These are phyloP conservation scores for Fusarium gaditjirri DNA, from an alignment of 2,329 filamentous ascomycete species.

Conservation along the genomic window DNA sequence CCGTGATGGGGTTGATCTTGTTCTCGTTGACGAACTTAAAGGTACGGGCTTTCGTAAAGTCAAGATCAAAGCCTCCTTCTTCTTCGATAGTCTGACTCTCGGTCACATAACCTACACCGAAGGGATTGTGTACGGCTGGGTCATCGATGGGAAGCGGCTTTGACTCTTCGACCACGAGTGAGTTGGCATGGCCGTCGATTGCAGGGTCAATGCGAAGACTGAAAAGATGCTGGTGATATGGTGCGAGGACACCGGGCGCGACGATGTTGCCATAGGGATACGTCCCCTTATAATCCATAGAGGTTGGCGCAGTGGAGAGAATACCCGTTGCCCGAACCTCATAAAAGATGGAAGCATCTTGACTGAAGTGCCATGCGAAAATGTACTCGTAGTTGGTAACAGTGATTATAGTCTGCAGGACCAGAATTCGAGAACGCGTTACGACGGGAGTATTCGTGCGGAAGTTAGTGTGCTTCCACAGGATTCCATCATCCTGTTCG, in stretches of 20 bases:
- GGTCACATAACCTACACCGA: slow-evolving; percentile 60
- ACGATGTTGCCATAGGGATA: slow-evolving; percentile 70
- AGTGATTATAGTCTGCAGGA: slow-evolving; percentile 71
- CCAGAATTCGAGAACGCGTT: slow-evolving; percentile 64
- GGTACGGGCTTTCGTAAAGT: slow-evolving; percentile 58
- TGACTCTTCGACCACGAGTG: slow-evolving; percentile 56
- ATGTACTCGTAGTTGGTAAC: slow-evolving; percentile 71
- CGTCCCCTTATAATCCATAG: slow-evolving; percentile 61
- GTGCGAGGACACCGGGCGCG: slow-evolving; percentile 68
- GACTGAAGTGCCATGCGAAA: slow-evolving; percentile 60
- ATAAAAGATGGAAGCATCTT: slow-evolving; percentile 57
- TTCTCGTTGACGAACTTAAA: slow-evolving; percentile 62
- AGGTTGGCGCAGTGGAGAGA: slow-evolving; percentile 56
- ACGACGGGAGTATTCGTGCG: slow-evolving; percentile 66
- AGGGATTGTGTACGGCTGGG: slow-evolving; percentile 60
- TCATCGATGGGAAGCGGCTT: slow-evolving; percentile 55
- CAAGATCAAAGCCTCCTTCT: slow-evolving; percentile 61
- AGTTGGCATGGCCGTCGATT: slow-evolving; percentile 68
- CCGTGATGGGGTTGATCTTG: slow-evolving; percentile 54
- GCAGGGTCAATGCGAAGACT: slow-evolving; percentile 72
- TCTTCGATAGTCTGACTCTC: slow-evolving; percentile 55
- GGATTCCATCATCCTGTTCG: slow-evolving; percentile 60
- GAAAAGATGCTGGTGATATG: slow-evolving; percentile 77
- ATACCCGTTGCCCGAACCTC: slow-evolving; percentile 57
- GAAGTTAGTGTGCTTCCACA: slow-evolving; percentile 72